A percentile compares a stretch with the other conserved stretches of the same genome.
These are phyloP conservation scores for Monosporascus ibericus DNA, from an alignment of 2,329 filamentous ascomycete species.

Conservation along the genomic window DNA sequence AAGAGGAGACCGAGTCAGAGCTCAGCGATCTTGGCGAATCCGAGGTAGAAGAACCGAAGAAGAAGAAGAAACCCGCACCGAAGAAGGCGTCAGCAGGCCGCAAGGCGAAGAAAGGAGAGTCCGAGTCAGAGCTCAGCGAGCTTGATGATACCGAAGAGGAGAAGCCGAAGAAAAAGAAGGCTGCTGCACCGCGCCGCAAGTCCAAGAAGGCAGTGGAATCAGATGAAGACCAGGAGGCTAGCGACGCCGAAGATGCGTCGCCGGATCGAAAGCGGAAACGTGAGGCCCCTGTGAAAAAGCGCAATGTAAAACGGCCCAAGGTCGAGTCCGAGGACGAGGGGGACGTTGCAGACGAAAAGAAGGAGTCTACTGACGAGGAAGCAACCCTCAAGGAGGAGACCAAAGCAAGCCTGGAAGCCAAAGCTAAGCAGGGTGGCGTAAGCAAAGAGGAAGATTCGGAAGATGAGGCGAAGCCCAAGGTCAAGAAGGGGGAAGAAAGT, in stretches of 20 bases:
- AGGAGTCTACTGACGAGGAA: constrained; percentile 1
- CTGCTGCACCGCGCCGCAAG: constrained; percentile 16
- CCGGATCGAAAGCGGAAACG: constrained; percentile 19
- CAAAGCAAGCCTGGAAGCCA: constrained; percentile 2
- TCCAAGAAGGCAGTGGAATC: constrained; percentile 22
- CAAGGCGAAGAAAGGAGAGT: constrained; percentile 14
- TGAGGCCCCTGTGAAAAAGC: constrained; percentile 12
- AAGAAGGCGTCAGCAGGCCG: constrained; percentile 6
- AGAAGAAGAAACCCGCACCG: constrained; percentile 6
- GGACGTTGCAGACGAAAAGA: constrained; percentile 10
- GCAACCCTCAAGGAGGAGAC: constrained; percentile 3
- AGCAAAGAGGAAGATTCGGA: constrained; percentile 4
- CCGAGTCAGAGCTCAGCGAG: constrained; percentile 14
- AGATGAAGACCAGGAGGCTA: constrained; percentile 23
- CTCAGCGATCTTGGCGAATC: constrained; percentile 15
- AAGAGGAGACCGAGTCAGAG: constrained; percentile 15
- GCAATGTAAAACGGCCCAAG: constrained; percentile 14
- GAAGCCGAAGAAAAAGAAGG: constrained; percentile 15
- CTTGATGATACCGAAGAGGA: constrained; percentile 23
- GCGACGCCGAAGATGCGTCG: constrained; percentile 12
- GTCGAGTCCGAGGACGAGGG: constrained; percentile 21
- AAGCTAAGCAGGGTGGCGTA: constrained; percentile 1
- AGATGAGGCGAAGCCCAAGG: constrained; percentile 1
- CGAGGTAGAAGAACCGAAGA: constrained; percentile 23
- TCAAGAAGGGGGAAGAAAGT: not conserved